Conservation (phyloP, 2,329 filamentous ascomycete genomes). For the Paecilomyces fulvus region DNA sequence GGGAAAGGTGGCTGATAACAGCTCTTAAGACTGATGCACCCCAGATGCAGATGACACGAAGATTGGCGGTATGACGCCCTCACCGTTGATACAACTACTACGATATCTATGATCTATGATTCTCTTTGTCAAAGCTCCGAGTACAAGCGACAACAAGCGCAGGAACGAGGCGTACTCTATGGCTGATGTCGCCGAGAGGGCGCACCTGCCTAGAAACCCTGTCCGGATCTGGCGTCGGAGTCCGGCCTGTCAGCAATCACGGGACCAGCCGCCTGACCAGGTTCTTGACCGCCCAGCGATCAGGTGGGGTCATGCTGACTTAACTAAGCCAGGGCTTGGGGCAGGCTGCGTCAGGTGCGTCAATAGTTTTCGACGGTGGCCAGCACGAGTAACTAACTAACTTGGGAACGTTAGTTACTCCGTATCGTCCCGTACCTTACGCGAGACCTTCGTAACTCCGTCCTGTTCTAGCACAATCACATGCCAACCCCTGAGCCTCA, state of each 20-base stretch:
- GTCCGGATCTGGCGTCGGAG: not conserved
- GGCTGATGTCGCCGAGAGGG: not conserved
- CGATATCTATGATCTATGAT: conserved; percentile 12
- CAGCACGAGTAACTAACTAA: not conserved
- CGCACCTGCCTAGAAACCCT: not conserved
- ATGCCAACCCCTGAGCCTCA: not conserved
- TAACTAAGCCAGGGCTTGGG: not conserved
- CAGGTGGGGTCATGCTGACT: not conserved
- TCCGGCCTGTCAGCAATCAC: not conserved
- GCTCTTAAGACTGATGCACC: not conserved
- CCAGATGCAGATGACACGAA: conserved; percentile 1
- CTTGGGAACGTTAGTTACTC: not conserved
- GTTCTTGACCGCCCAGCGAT: not conserved
- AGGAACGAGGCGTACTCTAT: not conserved
- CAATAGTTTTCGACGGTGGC: not conserved
- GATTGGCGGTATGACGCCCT: conserved; percentile 2
- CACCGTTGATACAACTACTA: conserved; percentile 1
- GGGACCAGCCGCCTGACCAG: not conserved
- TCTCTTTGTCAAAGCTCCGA: conserved; percentile 24
- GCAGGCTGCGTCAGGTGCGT: not conserved
- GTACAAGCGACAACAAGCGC: conserved; percentile 27
- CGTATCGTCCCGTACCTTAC: not conserved
- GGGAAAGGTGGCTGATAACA: not conserved
- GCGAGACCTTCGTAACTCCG: not conserved
- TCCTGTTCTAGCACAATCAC: not conserved